phyloP scores from a whole-genome alignment of 371 early-diverging fungal genomes.

The Mortierella sp. region DNA sequence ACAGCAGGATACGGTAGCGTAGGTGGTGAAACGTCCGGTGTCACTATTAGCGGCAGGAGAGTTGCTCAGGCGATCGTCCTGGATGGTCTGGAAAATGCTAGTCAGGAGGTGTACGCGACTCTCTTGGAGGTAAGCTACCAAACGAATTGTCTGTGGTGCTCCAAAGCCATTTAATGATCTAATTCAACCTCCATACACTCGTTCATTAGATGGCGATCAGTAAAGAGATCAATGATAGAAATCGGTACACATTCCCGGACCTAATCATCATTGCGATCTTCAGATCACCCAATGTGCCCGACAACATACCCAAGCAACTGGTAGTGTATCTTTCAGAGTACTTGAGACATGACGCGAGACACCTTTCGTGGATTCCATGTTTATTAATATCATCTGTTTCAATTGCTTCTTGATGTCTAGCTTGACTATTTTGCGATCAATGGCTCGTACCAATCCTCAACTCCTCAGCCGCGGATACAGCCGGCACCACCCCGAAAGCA shows the following conservation, averaged over 20 bases:
- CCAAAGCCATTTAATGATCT: background rate
- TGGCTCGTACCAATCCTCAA: constrained; percentile 47
- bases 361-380: constrained; percentile 29
- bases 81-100: constrained; percentile 57
- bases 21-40: constrained; percentile 18
- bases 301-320: constrained; percentile 63
- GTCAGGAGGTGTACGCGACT: constrained; percentile 58
- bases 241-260: constrained; percentile 42
- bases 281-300: constrained; percentile 56
- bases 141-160: no score
- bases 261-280: constrained; percentile 41
- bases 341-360: background rate
- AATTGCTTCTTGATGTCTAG: constrained; percentile 26
- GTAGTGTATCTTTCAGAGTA: constrained; percentile 31
- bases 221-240: constrained; percentile 58
- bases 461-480: constrained; percentile 24
- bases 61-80: constrained; percentile 62
- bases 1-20: constrained; percentile 12
- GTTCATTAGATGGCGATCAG: constrained; percentile 55
- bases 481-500: constrained; percentile 28
- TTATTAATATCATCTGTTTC: no score
- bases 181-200: background rate
- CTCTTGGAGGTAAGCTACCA: constrained; percentile 57
- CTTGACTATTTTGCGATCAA: constrained; percentile 67
- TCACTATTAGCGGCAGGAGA: constrained; percentile 29